Conservation (phyloP, 768 basidiomycete genomes). For the Lactifluus subvellereus region DNA sequence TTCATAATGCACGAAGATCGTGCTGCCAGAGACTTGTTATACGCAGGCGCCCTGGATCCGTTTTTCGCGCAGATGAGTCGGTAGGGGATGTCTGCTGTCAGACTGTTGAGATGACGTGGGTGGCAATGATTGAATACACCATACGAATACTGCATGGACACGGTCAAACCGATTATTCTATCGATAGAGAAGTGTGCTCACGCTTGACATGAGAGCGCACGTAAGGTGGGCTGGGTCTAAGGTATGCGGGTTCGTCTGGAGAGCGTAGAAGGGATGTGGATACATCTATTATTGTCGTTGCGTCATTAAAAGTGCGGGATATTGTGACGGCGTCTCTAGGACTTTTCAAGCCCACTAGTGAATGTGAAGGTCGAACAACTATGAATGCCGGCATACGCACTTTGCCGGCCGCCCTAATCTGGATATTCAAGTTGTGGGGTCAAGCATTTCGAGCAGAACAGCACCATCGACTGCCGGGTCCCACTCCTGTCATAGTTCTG, state of each 20-base stretch:
- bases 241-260: constrained; percentile 82
- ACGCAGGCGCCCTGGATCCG: constrained; percentile 43
- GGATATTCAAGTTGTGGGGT: constrained; percentile 75
- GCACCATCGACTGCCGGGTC: constrained; percentile 90
- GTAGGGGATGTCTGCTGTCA: constrained; percentile 30
- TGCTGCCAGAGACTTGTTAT: constrained; percentile 96
- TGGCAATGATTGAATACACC: constrained; percentile 77
- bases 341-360: constrained; percentile 36
- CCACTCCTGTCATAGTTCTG: constrained; percentile 87
- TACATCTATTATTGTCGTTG: constrained; percentile 80
- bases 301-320: constrained; percentile 75
- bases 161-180: constrained; percentile 2
- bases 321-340: constrained; percentile 94
- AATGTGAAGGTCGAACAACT: not conserved
- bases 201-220: constrained; percentile 82
- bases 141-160: constrained; percentile 62
- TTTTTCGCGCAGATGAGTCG: constrained; percentile 21
- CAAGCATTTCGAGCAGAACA: constrained; percentile 77
- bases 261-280: constrained; percentile 93
- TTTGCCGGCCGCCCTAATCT: constrained; percentile 95
- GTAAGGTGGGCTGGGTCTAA: constrained; percentile 87
- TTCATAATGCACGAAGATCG: constrained; percentile 85
- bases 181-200: constrained; percentile 34
- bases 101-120: constrained; percentile 28
- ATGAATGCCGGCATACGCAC: constrained; percentile 42